Evolutionary conservation across 2,329 filamentous ascomycete genomes (phyloP).

Genomic region (Diaporthe sp.): DNA sequence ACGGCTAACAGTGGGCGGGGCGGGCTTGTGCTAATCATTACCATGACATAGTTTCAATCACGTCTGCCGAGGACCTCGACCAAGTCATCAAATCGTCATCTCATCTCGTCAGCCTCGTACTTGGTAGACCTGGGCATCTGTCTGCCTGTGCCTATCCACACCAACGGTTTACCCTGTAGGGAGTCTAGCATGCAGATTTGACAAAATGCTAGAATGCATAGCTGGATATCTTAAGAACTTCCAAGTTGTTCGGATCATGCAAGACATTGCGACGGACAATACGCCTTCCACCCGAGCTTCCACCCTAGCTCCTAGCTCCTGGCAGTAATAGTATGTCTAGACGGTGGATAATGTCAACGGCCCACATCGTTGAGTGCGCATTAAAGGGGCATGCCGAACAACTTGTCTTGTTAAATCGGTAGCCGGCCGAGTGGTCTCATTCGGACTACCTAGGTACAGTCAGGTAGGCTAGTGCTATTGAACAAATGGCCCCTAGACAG

Average conservation of each 20-base stretch:
- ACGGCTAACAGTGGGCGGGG: conserved; percentile 29
- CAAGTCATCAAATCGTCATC: conserved; percentile 16
- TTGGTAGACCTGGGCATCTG: background rate
- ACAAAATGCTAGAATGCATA: background rate
- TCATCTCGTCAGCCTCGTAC: background rate
- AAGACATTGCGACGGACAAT: background rate
- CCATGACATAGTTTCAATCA: conserved; percentile 7
- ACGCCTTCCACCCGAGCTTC: background rate
- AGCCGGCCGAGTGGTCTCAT: background rate
- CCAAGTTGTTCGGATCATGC: conserved; percentile 11
- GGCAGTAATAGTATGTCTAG: background rate
- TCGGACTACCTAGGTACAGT: too few relatives aligned
- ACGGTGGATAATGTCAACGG: background rate
- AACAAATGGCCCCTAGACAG: background rate
- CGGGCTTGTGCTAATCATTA: background rate
- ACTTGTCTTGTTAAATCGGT: background rate
- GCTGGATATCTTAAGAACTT: background rate
- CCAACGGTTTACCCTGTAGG: background rate
- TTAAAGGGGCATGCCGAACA: conserved; percentile 11
- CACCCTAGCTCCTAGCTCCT: conserved; percentile 14
- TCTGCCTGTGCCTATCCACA: background rate
- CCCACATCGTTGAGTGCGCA: background rate
- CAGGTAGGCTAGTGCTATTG: background rate
- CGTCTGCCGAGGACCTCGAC: background rate
- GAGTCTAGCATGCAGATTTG: background rate